These are phyloP conservation scores for Lepidium didymum DNA, from an alignment of 345 rosid genomes.

Conservation along the genomic window DNA sequence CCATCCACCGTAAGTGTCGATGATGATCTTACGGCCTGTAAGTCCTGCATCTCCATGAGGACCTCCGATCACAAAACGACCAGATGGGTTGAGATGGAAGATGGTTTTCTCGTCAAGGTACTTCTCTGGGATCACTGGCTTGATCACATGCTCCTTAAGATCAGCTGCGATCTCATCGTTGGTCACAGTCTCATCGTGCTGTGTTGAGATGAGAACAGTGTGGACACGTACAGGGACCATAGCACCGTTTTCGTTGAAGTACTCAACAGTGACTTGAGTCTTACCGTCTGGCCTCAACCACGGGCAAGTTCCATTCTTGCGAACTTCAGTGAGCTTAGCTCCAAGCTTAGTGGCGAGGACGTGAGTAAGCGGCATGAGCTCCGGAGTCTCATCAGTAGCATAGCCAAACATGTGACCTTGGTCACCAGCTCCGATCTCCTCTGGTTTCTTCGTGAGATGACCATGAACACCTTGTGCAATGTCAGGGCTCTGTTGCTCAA, in stretches of 20 bases:
- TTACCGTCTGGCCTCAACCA: conserved; percentile 38
- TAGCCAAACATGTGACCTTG: conserved; percentile 79
- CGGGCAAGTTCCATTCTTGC: conserved; percentile 35
- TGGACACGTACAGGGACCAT: conserved; percentile 37
- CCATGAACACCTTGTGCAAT: conserved; percentile 75
- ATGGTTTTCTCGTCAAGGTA: conserved; percentile 78
- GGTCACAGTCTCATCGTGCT: conserved; percentile 37
- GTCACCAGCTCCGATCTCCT: conserved; percentile 72
- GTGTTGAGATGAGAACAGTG: conserved; percentile 36
- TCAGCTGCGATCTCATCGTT: conserved; percentile 40
- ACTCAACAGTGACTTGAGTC: conserved; percentile 37
- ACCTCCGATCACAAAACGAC: conserved; percentile 74
- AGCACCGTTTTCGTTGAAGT: conserved; percentile 31
- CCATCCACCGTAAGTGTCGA: conserved; percentile 76
- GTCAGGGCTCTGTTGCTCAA: conserved; percentile 71
- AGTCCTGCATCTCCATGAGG: conserved; percentile 87
- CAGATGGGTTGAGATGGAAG: conserved; percentile 81
- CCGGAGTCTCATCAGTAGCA: conserved; percentile 71
- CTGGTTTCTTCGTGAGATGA: conserved; percentile 55
- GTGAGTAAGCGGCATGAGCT: conserved; percentile 67
- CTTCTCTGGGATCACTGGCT: conserved; percentile 62
- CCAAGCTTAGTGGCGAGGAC: conserved; percentile 72
- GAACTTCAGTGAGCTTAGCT: conserved; percentile 66
- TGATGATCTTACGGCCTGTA: conserved; percentile 76
- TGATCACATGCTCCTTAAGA: conserved; percentile 54